phyloP scores from a whole-genome alignment of 441 rosid genomes.

The Raphanus hybrid region DNA sequence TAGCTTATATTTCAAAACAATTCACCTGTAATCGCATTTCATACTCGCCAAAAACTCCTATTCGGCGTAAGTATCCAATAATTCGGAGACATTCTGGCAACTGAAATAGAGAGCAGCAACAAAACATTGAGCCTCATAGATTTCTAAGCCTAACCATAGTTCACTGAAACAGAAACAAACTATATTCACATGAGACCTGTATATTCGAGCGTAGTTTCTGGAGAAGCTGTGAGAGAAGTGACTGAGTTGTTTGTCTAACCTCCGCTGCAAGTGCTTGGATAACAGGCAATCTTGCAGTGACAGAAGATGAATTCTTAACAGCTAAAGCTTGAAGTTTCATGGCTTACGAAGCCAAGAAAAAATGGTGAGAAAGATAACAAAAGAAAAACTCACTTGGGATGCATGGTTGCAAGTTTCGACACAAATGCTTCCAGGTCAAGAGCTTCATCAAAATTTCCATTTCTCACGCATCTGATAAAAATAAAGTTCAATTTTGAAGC shows the following conservation, averaged over 20 bases:
- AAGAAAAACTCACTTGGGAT: conserved; percentile 81
- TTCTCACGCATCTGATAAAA: conserved; percentile 79
- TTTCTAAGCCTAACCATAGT: conserved; percentile 7
- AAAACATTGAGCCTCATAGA: conserved; percentile 16
- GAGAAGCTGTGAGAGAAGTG: conserved; percentile 94
- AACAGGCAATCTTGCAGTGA: conserved; percentile 66
- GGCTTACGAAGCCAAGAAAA: conserved; percentile 18
- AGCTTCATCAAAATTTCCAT: conserved; percentile 96
- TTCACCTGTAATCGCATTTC: conserved; percentile 91
- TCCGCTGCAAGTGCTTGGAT: conserved; percentile 90
- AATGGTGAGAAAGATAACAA: conserved; percentile 8
- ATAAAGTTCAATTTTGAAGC: conserved; percentile 11
- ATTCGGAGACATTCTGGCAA: conserved; percentile 92
- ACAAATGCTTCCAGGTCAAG: conserved; percentile 95
- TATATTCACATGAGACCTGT: conserved; percentile 57
- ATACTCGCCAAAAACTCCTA: conserved; percentile 89
- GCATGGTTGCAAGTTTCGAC: conserved; percentile 87
- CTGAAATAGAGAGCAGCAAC: conserved; percentile 50
- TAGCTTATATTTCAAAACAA: conserved; percentile 14
- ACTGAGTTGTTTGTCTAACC: conserved; percentile 89
- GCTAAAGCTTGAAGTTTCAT: conserved; percentile 27
- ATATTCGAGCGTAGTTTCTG: conserved; percentile 90
- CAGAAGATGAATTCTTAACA: conserved; percentile 27
- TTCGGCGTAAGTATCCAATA: conserved; percentile 90
- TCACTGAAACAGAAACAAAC: conserved; percentile 25